These are phyloP conservation scores for Candida railenensis DNA, from an alignment of 805 yeast genomes.

Conservation along the genomic window DNA sequence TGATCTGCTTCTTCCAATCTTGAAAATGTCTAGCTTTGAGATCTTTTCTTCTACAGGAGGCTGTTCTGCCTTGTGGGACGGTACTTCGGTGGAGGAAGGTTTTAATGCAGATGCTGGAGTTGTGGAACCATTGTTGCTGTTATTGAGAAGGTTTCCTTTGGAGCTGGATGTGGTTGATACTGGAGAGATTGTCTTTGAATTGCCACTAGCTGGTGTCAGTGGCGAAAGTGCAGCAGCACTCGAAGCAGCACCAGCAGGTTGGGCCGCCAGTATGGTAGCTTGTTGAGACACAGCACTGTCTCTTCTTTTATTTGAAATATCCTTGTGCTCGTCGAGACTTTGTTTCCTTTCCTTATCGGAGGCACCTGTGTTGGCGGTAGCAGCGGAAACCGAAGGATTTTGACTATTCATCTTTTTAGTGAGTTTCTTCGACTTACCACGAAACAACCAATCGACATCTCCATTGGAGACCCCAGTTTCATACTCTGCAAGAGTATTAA, in stretches of 20 bases:
- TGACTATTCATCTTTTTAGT: slow-evolving; percentile 38
- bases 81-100: neutral
- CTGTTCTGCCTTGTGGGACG: neutral
- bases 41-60: slow-evolving; percentile 8
- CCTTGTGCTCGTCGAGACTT: slow-evolving; percentile 2
- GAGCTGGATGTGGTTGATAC: neutral
- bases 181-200: neutral
- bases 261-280: neutral
- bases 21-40: slow-evolving; percentile 22
- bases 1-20: slow-evolving; percentile 28
- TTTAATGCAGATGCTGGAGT: neutral
- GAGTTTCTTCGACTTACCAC: slow-evolving; percentile 68
- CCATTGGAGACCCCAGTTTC: slow-evolving; percentile 64
- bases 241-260: neutral
- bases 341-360: slow-evolving; percentile 6
- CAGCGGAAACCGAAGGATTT: neutral
- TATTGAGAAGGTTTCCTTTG: neutral
- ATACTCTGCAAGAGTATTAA: slow-evolving; percentile 8
- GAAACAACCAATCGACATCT: slow-evolving; percentile 82
- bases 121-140: neutral
- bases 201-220: neutral
- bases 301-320: slow-evolving; percentile 22
- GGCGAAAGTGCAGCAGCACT: neutral
- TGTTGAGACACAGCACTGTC: neutral
- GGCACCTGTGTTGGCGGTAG: slow-evolving; percentile 2